These are phyloP conservation scores for Plasmodium gallinaceum DNA, from an alignment of 169 alveolate genomes.

Conservation along the genomic window DNA sequence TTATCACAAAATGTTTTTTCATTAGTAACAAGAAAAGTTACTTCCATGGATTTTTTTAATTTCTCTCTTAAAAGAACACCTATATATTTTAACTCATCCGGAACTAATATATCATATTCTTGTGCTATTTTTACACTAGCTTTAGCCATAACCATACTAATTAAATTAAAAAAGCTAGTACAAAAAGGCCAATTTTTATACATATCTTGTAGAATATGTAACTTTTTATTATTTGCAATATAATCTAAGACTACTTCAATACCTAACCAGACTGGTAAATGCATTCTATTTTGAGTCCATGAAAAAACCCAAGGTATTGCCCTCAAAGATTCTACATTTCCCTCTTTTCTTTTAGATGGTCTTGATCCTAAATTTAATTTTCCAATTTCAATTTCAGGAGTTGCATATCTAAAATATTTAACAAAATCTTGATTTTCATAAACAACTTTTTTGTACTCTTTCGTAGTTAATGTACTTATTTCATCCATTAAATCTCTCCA, in stretches of 20 bases:
- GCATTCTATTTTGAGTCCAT: slow-evolving; percentile 90
- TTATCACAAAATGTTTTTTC: slow-evolving; percentile 81
- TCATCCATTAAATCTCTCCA: slow-evolving; percentile 87
- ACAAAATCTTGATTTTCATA: slow-evolving; percentile 83
- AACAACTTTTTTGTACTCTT: slow-evolving; percentile 84
- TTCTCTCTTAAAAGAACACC: slow-evolving; percentile 75
- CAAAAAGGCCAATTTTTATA: slow-evolving; percentile 89
- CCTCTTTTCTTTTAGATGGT: slow-evolving; percentile 87
- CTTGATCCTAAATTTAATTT: slow-evolving; percentile 88
- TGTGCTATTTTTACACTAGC: slow-evolving; percentile 81
- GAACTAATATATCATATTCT: slow-evolving; percentile 82
- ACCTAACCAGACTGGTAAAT: slow-evolving; percentile 90
- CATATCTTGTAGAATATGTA: slow-evolving; percentile 81
- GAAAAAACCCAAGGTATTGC: slow-evolving; percentile 93
- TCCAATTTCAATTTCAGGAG: slow-evolving; percentile 89
- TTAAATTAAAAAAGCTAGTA: slow-evolving; percentile 86
- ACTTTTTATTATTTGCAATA: slow-evolving; percentile 54
- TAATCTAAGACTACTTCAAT: slow-evolving; percentile 80
- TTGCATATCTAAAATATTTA: slow-evolving; percentile 85
- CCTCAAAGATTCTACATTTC: slow-evolving; percentile 88
- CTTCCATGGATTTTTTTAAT: slow-evolving; percentile 63
- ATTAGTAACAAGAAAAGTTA: slow-evolving; percentile 80
- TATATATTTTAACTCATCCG: slow-evolving; percentile 59
- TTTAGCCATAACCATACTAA: slow-evolving; percentile 87
- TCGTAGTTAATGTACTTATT: slow-evolving; percentile 82